Percentiles rank a stretch among this genome's conserved stretches.
Conservation (phyloP, 352 stramenopile genomes). For the Globisporangium orthogonon region DNA sequence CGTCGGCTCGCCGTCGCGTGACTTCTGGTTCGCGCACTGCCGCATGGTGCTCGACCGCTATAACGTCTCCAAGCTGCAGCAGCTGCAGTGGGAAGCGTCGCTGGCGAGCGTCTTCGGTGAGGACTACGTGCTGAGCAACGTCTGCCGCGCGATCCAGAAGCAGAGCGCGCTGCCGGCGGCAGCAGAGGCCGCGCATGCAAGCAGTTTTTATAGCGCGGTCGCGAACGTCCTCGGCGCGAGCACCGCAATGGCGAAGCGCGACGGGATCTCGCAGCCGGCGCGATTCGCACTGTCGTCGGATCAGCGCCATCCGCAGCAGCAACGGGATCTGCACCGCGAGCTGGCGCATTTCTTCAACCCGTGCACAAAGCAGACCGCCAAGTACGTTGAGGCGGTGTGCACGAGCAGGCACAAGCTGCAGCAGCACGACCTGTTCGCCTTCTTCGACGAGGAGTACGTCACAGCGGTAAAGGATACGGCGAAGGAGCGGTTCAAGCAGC, state of each 20-base stretch:
- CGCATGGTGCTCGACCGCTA: conserved; percentile 49
- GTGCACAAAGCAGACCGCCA: conserved; percentile 30
- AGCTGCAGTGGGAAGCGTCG: conserved; percentile 70
- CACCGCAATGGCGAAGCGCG: conserved; percentile 7
- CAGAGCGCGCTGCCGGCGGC: background rate
- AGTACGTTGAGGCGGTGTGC: conserved; percentile 22
- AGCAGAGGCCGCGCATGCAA: background rate
- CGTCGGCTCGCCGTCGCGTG: conserved; percentile 45
- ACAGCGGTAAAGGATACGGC: conserved; percentile 47
- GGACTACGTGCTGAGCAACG: conserved; percentile 49
- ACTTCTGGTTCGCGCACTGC: conserved; percentile 74
- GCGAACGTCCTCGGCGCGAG: conserved; percentile 18
- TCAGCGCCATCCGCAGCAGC: conserved; percentile 9
- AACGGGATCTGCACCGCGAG: conserved; percentile 32
- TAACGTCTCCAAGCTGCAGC: conserved; percentile 61
- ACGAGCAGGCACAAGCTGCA: conserved; percentile 28
- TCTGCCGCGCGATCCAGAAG: conserved; percentile 20
- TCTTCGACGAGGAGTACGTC: conserved; percentile 62
- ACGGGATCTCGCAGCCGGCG: background rate
- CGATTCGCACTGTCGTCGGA: conserved; percentile 1
- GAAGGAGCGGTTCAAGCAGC: conserved; percentile 51
- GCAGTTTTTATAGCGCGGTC: conserved; percentile 14
- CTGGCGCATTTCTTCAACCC: conserved; percentile 43
- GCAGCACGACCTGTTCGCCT: conserved; percentile 37
- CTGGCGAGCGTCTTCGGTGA: conserved; percentile 61